phyloP scores from a whole-genome alignment of 2,329 filamentous ascomycete genomes.

The Colletotrichum orbiculare region DNA sequence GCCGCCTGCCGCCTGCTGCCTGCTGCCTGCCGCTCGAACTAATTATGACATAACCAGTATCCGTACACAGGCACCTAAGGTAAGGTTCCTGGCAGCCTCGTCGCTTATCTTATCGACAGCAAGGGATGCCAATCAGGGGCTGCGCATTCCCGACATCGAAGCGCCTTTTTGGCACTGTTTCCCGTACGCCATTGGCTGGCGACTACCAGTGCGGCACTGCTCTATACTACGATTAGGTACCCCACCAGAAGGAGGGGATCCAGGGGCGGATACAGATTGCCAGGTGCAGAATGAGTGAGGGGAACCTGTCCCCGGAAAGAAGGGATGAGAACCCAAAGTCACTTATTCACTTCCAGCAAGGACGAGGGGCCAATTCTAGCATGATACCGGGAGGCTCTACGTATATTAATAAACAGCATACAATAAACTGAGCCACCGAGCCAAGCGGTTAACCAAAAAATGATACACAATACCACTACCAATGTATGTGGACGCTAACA shows the following conservation, averaged over 20 bases:
- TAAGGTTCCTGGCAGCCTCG: constrained; percentile 20
- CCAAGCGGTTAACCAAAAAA: too few relatives aligned
- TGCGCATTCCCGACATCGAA: constrained; percentile 18
- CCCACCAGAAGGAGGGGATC: constrained; percentile 14
- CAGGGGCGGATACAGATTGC: background rate
- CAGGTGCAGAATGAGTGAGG: too few relatives aligned
- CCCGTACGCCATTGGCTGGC: constrained; percentile 17
- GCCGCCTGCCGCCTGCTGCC: too few relatives aligned
- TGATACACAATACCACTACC: too few relatives aligned
- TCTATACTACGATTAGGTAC: constrained; percentile 18
- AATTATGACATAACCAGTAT: too few relatives aligned
- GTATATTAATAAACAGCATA: too few relatives aligned
- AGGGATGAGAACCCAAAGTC: background rate
- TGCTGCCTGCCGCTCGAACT: too few relatives aligned
- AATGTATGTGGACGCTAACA: too few relatives aligned
- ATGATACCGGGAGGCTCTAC: background rate
- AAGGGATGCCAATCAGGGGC: constrained; percentile 29
- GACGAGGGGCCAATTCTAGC: constrained; percentile 24
- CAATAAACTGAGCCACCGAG: too few relatives aligned
- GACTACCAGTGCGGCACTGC: background rate
- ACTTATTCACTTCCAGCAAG: too few relatives aligned
- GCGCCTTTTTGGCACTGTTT: constrained; percentile 6
- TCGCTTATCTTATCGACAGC: constrained; percentile 27
- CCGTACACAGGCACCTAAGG: background rate
- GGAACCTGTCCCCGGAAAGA: constrained; percentile 3